These are phyloP conservation scores for Aspergillus saccharolyticus DNA, from an alignment of 495 filamentous ascomycete species.

Conservation along the genomic window DNA sequence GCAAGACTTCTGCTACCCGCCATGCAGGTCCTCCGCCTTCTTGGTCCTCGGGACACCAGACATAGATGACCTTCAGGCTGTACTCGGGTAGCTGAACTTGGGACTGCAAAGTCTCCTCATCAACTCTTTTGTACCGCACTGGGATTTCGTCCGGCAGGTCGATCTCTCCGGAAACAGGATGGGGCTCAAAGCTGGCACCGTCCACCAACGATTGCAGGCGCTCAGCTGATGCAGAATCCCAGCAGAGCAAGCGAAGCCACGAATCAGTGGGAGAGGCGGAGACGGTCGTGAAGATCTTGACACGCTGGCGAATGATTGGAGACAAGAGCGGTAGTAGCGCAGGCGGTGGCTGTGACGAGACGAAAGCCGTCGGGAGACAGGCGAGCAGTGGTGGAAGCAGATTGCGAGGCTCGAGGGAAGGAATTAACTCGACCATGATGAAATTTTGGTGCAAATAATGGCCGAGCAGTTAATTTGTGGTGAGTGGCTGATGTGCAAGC, in stretches of 20 bases:
- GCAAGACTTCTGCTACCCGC: slow-evolving; percentile 75
- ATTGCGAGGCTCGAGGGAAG: slow-evolving; percentile 56
- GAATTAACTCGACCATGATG: slow-evolving; percentile 52
- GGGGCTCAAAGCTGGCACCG: slow-evolving; percentile 69
- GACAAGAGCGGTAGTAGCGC: slow-evolving; percentile 78
- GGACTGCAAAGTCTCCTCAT: slow-evolving; percentile 81
- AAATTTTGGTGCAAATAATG: background rate
- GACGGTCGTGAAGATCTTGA: slow-evolving; percentile 64
- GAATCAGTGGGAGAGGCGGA: slow-evolving; percentile 58
- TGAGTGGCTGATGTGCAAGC: background rate
- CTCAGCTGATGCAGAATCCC: slow-evolving; percentile 64
- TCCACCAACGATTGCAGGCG: slow-evolving; percentile 61
- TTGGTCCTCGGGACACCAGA: slow-evolving; percentile 66
- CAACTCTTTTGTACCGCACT: slow-evolving; percentile 64
- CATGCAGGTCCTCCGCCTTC: slow-evolving; percentile 67
- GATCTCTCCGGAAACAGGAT: slow-evolving; percentile 89
- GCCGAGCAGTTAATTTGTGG: background rate
- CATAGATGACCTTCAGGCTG: slow-evolving; percentile 51
- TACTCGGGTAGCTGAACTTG: slow-evolving; percentile 53
- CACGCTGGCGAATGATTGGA: slow-evolving; percentile 84
- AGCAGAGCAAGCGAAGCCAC: slow-evolving; percentile 89
- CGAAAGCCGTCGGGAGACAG: slow-evolving; percentile 77
- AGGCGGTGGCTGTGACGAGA: slow-evolving; percentile 70
- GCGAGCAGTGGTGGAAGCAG: slow-evolving; percentile 76
- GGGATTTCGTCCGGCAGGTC: slow-evolving; percentile 65